These are phyloP conservation scores for Apiospora malaysiana DNA, from an alignment of 2,329 filamentous ascomycete genomes.

Conservation along the genomic window DNA sequence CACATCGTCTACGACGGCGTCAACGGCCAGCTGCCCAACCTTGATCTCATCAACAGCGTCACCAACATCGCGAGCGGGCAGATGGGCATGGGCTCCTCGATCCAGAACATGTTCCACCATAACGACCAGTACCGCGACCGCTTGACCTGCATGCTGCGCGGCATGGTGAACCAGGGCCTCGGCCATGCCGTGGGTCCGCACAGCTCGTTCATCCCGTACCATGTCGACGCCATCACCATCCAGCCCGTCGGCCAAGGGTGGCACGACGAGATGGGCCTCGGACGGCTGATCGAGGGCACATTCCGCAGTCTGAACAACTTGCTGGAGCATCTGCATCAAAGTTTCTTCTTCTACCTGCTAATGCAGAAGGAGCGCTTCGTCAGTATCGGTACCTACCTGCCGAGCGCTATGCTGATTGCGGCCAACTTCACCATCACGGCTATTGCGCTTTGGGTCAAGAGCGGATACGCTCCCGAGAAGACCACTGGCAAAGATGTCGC, in stretches of 20 bases:
- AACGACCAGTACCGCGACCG: slow-evolving; percentile 80
- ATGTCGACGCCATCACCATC: slow-evolving; percentile 93
- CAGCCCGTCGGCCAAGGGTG: slow-evolving; percentile 90
- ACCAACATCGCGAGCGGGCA: slow-evolving; percentile 87
- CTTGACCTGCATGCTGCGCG: slow-evolving; percentile 85
- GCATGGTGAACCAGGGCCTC: slow-evolving; percentile 90
- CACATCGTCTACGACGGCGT: slow-evolving; percentile 95
- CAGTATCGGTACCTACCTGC: slow-evolving; percentile 96
- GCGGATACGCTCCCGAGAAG: slow-evolving; percentile 60
- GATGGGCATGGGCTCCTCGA: slow-evolving; percentile 83
- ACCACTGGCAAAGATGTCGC: slow-evolving; percentile 28
- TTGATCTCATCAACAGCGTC: slow-evolving; percentile 95
- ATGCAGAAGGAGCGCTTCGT: slow-evolving; percentile 93
- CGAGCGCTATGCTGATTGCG: slow-evolving; percentile 95
- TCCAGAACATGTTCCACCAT: slow-evolving; percentile 87
- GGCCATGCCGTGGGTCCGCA: slow-evolving; percentile 91
- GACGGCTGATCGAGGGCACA: slow-evolving; percentile 85
- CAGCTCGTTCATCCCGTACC: slow-evolving; percentile 96
- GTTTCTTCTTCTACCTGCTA: slow-evolving; percentile 98
- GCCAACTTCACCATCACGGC: slow-evolving; percentile 96
- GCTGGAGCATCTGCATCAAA: slow-evolving; percentile 95
- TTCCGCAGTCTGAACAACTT: slow-evolving; percentile 96
- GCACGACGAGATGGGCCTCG: slow-evolving; percentile 98
- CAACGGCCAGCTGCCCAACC: slow-evolving; percentile 93
- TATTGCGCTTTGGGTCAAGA: slow-evolving; percentile 91